Evolutionary conservation across 2,329 filamentous ascomycete genomes (phyloP), one percentile per base, ranked within the genome.

Genomic region (Cryphonectria carpinicola): DNA sequence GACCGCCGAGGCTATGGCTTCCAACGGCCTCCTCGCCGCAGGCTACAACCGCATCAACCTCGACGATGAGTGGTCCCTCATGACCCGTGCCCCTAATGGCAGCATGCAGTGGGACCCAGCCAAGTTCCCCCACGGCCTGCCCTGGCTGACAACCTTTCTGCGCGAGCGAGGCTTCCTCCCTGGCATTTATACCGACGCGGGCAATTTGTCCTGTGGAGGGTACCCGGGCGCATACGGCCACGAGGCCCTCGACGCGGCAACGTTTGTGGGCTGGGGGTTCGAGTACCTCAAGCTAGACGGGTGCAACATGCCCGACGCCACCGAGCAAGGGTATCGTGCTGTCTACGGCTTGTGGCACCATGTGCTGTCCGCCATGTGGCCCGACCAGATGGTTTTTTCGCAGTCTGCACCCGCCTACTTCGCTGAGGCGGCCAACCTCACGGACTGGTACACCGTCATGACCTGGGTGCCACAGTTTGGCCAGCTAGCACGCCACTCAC

Each of bases 331-430:
- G 0, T 78, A 78, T 70, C 70, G 69, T 37, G 54, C 69, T 78
- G 79, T 80, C 7, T 85, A 84, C 70, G 78, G 78, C 1, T 74
- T 79, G 19, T 86, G 84, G 84, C 80, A 84, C 67, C 72, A 77
- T 3, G 76, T 84, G n/a, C 74, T 84, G 41, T 77, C 60, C 66
- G 78, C 74, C 1, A 78, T 81, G 74, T 71, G 63, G 46, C 69
- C 76, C 1, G 73, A 78, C 11, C 81, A 82, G 1, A 76, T 84
- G 54, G 78, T 83, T 46, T 84, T 85, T 72, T 84, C 82, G 4
- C 78, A 84, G 73, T 84, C 82, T 3, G 83, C 83, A 0, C 83
- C 83, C 0, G 83, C 83, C 1, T 84, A 84, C 74, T 84, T 85
- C 71, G 78, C 74, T 6, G 73, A 73, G 22, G 64, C 63, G 4